Percentiles rank a stretch among this genome's conserved stretches.
phyloP scores from a whole-genome alignment of 805 yeast genomes.

The Starmerella gropengiesseri region DNA sequence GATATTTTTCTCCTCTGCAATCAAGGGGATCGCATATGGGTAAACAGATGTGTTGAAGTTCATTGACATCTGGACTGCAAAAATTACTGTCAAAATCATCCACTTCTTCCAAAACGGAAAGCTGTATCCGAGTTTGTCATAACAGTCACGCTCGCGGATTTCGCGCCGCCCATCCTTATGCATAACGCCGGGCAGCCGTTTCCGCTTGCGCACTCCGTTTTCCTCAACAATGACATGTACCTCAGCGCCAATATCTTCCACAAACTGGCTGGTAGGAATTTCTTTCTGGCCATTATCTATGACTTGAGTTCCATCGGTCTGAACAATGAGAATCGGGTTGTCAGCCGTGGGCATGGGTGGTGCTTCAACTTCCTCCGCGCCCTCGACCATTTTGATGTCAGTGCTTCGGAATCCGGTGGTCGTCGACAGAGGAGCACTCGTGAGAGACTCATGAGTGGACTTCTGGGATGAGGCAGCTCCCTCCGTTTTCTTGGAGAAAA shows the following conservation, averaged over 20 bases:
- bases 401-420: no score
- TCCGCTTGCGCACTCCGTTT: conserved; percentile 7
- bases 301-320: background rate
- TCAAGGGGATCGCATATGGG: conserved; percentile 32
- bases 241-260: conserved; percentile 18
- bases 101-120: conserved; percentile 31
- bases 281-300: conserved; percentile 12
- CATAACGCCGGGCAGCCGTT: conserved; percentile 15
- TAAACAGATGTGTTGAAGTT: conserved; percentile 35
- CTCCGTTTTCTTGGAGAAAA: no score
- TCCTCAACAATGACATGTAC: conserved; percentile 10
- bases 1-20: conserved; percentile 37
- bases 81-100: conserved; percentile 32
- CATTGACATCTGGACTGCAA: conserved; percentile 35
- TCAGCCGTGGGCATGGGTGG: conserved; percentile 2
- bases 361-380: background rate
- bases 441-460: no score
- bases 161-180: conserved; percentile 19
- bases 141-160: conserved; percentile 30
- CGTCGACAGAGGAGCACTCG: no score
- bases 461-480: no score
- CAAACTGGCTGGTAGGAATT: conserved; percentile 12
- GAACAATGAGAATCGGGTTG: conserved; percentile 4
- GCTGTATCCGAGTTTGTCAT: conserved; percentile 31
- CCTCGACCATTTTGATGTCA: background rate